Conservation (phyloP, 768 basidiomycete genomes). For the Boletus barrowsii region DNA sequence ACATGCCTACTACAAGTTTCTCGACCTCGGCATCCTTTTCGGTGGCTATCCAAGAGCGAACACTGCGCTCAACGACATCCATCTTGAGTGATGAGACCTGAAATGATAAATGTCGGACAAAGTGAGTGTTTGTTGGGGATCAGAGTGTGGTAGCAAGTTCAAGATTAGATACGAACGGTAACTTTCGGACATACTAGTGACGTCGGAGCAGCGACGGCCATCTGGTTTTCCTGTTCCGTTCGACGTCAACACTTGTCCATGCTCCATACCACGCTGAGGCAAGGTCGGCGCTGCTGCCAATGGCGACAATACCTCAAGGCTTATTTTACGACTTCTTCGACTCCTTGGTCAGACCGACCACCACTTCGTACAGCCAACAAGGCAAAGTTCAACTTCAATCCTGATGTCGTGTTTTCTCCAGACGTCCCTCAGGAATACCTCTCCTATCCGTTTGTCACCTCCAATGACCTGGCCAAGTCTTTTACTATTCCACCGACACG, state of each 20-base stretch:
- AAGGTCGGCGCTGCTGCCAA: conserved; percentile 17
- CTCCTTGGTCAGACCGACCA: conserved; percentile 10
- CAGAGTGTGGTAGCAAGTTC: too few relatives aligned
- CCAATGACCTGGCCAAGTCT: conserved; percentile 59
- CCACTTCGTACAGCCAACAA: conserved; percentile 12
- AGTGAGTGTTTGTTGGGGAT: background rate
- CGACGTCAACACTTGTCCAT: conserved; percentile 11
- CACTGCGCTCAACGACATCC: conserved; percentile 48
- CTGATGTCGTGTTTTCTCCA: conserved; percentile 51
- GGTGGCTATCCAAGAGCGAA: conserved; percentile 72
- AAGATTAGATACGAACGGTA: conserved; percentile 9
- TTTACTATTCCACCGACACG: conserved; percentile 60
- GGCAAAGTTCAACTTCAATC: conserved; percentile 82
- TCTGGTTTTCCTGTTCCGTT: conserved; percentile 7
- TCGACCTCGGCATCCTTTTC: conserved; percentile 57
- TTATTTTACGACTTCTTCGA: conserved; percentile 22
- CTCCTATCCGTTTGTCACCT: conserved; percentile 59
- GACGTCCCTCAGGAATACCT: conserved; percentile 43
- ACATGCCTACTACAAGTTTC: conserved; percentile 58
- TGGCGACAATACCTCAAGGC: conserved; percentile 23
- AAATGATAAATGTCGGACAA: background rate
- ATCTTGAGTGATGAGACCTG: conserved; percentile 20
- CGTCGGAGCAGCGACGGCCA: conserved; percentile 1
- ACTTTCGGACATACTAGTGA: background rate
- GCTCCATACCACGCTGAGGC: conserved; percentile 20